Conservation (phyloP, 2,329 filamentous ascomycete genomes). For the Phaeosphaeriaceae sp. region DNA sequence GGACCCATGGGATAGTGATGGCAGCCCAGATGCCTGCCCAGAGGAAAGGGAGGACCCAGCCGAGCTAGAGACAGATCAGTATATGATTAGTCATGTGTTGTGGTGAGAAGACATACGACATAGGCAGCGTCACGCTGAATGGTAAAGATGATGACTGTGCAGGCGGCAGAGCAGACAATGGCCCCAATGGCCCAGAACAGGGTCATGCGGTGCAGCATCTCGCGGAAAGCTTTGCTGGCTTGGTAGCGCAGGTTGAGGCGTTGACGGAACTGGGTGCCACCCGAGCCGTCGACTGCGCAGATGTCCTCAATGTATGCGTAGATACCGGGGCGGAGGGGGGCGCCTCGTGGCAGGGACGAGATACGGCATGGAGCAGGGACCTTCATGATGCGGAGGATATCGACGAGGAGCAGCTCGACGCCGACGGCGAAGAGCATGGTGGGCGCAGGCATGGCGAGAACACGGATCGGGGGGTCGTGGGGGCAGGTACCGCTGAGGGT, state of each 20-base stretch:
- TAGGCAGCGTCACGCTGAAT: slow-evolving; percentile 57
- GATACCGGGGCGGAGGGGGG: slow-evolving; percentile 60
- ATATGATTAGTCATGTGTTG: neutral
- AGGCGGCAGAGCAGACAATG: slow-evolving; percentile 48
- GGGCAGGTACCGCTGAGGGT: slow-evolving; percentile 52
- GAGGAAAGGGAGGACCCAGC: slow-evolving; percentile 58
- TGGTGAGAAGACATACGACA: slow-evolving; percentile 45
- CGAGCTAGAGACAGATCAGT: slow-evolving; percentile 42
- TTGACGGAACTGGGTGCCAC: slow-evolving; percentile 61
- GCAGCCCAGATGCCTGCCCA: slow-evolving; percentile 58
- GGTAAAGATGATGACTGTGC: slow-evolving; percentile 57
- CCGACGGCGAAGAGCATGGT: slow-evolving; percentile 62
- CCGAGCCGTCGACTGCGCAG: slow-evolving; percentile 60
- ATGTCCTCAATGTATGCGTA: slow-evolving; percentile 64
- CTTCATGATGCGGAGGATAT: slow-evolving; percentile 54
- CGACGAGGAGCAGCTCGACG: slow-evolving; percentile 58
- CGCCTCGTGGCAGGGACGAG: slow-evolving; percentile 59
- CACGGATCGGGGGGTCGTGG: slow-evolving; percentile 57
- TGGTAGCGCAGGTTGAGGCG: slow-evolving; percentile 60
- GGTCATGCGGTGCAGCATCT: slow-evolving; percentile 60
- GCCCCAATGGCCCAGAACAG: slow-evolving; percentile 61
- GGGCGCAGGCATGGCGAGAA: slow-evolving; percentile 60
- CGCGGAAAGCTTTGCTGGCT: slow-evolving; percentile 60
- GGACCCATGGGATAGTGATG: slow-evolving; percentile 56
- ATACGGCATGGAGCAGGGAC: slow-evolving; percentile 59